Base-by-base conservation (phyloP, 2,329 filamentous ascomycete genomes). In the Colletotrichum tamarilloi region DNA sequence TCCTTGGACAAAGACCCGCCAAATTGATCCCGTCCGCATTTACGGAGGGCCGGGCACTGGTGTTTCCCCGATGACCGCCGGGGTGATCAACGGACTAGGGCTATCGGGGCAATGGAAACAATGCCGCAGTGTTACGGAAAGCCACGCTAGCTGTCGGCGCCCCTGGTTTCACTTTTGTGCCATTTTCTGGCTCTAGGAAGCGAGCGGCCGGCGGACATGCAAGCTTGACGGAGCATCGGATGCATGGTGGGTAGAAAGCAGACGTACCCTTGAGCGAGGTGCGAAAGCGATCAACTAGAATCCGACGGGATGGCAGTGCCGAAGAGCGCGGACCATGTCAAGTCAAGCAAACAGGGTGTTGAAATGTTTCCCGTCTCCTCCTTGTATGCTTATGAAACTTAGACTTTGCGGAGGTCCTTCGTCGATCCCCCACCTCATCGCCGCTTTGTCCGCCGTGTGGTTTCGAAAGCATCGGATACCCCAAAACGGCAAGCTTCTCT, bases 401-500 rank as follows among this genome's bases (percentile, higher is more conserved):
- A 9, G 24, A n/a, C 38, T n/a, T 35, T 35, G 28, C 64, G 64
- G 58, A 57, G 26, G 11, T 68, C 42, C 32, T 52, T 14, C 16
- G 32, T 46, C 46, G 14, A 67, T 59, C n/a, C 42, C 53, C 62
- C 68, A 55, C 32, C 8, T 9, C 7, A 22, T 35, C 22, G 30
- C 68, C 28, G 22, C 38, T 49, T 28, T 68, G 64, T 62, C 52
- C 69, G 57, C 19, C 9, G 11, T 9, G 26, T 3, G 19, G 64
- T 68, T 72, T 72, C 52, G 19, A 55, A 38, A 72, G 58, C 58
- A 68, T 72, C 68, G 52, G 38, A 56, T 22, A 57, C 32, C 64
- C 56, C 19, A 0, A 62, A 72, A 14, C 1, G 46, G 63, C 19
- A 60, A 71, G 4, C 5, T 35, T 5, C 26, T 32, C 28, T 22